These are phyloP conservation scores for Acidiella bohemica DNA, from an alignment of 495 filamentous ascomycete genomes.

Conservation along the genomic window DNA sequence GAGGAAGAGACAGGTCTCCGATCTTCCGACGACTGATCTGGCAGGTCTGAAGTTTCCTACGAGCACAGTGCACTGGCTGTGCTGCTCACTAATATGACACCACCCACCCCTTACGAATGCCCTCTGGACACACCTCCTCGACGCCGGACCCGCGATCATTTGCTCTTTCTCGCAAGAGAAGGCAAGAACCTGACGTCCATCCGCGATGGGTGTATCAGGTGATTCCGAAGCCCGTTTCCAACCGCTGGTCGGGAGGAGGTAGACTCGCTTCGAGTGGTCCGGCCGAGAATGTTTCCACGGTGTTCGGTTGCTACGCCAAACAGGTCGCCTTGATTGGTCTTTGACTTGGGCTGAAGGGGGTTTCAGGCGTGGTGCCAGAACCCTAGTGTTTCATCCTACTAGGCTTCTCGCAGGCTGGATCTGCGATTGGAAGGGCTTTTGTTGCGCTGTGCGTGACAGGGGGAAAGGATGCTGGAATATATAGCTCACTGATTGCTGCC, in stretches of 20 bases:
- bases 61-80: too few species aligned
- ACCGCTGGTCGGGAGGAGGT: conserved; percentile 19
- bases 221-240: conserved; percentile 13
- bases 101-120: conserved; percentile 1
- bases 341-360: not conserved
- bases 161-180: too few species aligned
- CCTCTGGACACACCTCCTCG: not conserved
- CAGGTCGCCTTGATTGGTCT: conserved; percentile 20
- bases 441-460: too few species aligned
- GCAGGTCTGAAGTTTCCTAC: too few species aligned
- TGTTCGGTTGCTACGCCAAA: not conserved
- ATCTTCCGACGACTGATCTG: too few species aligned
- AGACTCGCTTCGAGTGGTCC: conserved; percentile 14
- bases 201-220: conserved; percentile 6
- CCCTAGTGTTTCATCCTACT: conserved; percentile 18
- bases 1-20: too few species aligned
- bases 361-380: conserved; percentile 6
- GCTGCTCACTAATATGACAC: conserved; percentile 19
- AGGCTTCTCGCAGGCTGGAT: conserved; percentile 8
- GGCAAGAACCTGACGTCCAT: too few species aligned
- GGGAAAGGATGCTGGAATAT: too few species aligned
- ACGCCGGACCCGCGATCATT: conserved; percentile 1
- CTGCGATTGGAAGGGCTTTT: too few species aligned
- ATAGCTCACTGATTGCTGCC: too few species aligned
- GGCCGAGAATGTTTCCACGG: too few species aligned